Evolutionary conservation across 495 filamentous ascomycete genomes (phyloP), one percentile per base, ranked within the genome.

Genomic region (Viridothelium virens): DNA sequence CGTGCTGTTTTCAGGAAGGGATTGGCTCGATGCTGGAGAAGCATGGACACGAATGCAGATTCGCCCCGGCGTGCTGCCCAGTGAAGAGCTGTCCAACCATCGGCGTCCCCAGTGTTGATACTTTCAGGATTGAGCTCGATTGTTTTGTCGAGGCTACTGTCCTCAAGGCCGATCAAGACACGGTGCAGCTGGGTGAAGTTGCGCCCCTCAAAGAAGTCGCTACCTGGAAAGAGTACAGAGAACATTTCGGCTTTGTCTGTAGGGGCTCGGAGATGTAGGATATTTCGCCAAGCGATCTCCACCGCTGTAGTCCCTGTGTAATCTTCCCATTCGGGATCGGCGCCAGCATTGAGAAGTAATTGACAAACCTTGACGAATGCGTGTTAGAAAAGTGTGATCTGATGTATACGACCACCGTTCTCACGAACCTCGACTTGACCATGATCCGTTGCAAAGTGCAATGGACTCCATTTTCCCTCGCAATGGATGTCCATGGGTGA

Each of bases 281-380:
- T 59, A 36, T 59, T 59, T 59, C 53, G 53, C 53, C 53, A 59
- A 14, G 53, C 53, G 31, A 59, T 59, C 53, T 59, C 53, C 7
- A 59, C 53, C 31, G 53, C 53, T 3, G 53, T 59, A 59, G 53
- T 59, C 18, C 53, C 53, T 3, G 53, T 59, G 18, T 59, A 59
- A 59, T 59, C 53, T 59, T 59, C 53, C 53, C 53, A 59, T 36
- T 59, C 53, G 31, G 53, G 53, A 59, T 59, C 53, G 9, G 53
- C 53, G 18, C 53, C 53, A 59, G 53, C 53, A 59, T 59, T 59
- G 3, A 59, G 31, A 36, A 59, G 53, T 36, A 59, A 14, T 59
- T 59, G 53, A 14, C 53, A 59, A n/a, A 53, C 18, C 48, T 53
- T n/a, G 18, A 53, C 16, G 18, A 25, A 5, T 5, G 48, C 2